Percentiles rank a stretch among this genome's conserved stretches.
phyloP scores from a whole-genome alignment of 495 filamentous ascomycete genomes.

The Sporormia fimetaria region DNA sequence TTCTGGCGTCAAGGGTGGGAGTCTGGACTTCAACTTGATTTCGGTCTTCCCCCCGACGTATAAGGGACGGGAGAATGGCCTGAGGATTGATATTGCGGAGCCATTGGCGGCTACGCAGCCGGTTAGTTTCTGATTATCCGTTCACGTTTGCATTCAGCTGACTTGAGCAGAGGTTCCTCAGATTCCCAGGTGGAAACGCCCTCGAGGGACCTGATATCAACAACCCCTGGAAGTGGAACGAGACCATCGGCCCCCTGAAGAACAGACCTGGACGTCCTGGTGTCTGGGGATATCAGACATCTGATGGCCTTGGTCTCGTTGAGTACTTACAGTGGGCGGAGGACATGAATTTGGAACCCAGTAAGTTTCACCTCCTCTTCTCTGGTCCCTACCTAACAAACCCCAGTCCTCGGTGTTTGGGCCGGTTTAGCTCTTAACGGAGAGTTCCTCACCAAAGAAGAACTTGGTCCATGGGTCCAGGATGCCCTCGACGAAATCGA shows the following conservation, averaged over 20 bases:
- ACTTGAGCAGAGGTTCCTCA: slow-evolving; percentile 37
- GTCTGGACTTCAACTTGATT: slow-evolving; percentile 53
- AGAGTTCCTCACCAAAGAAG: slow-evolving; percentile 18
- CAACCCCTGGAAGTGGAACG: slow-evolving; percentile 56
- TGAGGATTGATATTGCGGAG: slow-evolving; percentile 48
- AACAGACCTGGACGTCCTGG: slow-evolving; percentile 50
- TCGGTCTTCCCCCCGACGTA: slow-evolving; percentile 59
- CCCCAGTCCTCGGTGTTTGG: slow-evolving; percentile 43
- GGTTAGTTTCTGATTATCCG: neutral
- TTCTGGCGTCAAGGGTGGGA: slow-evolving; percentile 33
- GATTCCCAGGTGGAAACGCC: slow-evolving; percentile 56
- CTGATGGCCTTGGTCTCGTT: slow-evolving; percentile 49
- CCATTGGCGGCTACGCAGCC: slow-evolving; percentile 44
- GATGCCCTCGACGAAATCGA: slow-evolving; percentile 28
- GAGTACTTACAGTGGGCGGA: slow-evolving; percentile 60
- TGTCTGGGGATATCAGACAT: slow-evolving; percentile 51
- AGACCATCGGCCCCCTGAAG: slow-evolving; percentile 52
- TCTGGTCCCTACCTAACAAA: neutral
- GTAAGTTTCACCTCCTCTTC: slow-evolving; percentile 1
- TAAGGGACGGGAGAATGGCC: slow-evolving; percentile 49
- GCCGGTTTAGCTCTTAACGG: slow-evolving; percentile 49
- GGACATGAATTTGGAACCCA: slow-evolving; percentile 47
- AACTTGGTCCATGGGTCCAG: slow-evolving; percentile 13
- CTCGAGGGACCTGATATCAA: slow-evolving; percentile 25
- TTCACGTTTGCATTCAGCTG: neutral